phyloP scores from a whole-genome alignment of 306 rosid species.

The Datisca glomerata region DNA sequence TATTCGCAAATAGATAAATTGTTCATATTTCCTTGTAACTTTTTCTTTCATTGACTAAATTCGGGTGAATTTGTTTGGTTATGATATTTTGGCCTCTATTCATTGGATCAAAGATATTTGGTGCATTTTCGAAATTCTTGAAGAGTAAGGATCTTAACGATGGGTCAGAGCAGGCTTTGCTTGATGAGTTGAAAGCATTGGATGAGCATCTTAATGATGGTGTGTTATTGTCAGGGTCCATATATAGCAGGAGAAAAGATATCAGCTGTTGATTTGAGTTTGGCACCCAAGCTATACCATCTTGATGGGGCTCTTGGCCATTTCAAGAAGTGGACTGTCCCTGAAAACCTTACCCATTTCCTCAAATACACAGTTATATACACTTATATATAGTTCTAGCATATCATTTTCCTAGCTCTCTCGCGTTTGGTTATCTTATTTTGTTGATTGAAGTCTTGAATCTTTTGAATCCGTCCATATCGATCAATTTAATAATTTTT shows the following conservation, averaged over 20 bases:
- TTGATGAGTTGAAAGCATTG: neutral
- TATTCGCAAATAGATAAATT: no score
- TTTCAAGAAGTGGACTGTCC: conserved; percentile 1
- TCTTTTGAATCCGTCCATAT: neutral
- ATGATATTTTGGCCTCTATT: no score
- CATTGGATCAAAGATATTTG: conserved; percentile 1
- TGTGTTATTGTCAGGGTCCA: no score
- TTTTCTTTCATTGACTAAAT: no score
- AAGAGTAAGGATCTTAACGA: neutral
- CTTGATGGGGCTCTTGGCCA: neutral
- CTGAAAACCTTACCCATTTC: neutral
- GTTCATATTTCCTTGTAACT: no score
- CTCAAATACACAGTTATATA: neutral
- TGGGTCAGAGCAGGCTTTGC: neutral
- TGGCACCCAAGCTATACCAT: conserved; percentile 1
- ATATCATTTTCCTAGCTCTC: conserved; percentile 17
- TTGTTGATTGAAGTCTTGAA: no score
- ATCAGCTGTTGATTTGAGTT: neutral
- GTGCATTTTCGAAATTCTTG: neutral
- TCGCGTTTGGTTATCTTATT: neutral
- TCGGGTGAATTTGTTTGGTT: no score
- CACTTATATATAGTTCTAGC: neutral
- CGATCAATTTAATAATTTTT: neutral
- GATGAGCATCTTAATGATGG: conserved; percentile 5
- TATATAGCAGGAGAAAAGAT: neutral